Base-by-base conservation (phyloP, 169 alveolate species). In the Perkinsus olseni region DNA sequence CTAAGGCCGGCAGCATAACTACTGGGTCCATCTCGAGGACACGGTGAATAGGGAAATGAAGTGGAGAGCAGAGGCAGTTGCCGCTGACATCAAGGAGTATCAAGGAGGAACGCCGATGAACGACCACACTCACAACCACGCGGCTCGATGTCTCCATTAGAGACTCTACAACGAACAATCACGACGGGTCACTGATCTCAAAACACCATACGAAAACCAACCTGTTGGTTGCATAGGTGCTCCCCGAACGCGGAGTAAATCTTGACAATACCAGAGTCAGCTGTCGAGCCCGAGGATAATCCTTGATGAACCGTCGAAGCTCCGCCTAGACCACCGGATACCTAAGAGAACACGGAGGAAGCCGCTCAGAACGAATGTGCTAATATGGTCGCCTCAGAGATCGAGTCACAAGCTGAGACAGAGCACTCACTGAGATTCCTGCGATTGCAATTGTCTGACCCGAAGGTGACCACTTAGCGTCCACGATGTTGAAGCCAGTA, bases 361-460 rank as follows among this genome's bases (percentile, higher is more conserved):
- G n/a, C n/a, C n/a, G n/a, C n/a, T n/a, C n/a, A n/a, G n/a, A n/a
- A n/a, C n/a, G n/a, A n/a, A n/a, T n/a, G n/a, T n/a, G n/a, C n/a
- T n/a, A n/a, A n/a, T n/a, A n/a, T n/a, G n/a, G n/a, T n/a, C n/a
- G n/a, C n/a, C n/a, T n/a, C n/a, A n/a, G n/a, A n/a, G n/a, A n/a
- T n/a, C n/a, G n/a, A n/a, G n/a, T n/a, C n/a, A n/a, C n/a, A n/a
- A n/a, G n/a, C 50, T 11, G 50, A 40, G 50, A 11, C 50, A n/a
- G 50, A 40, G 94, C 38, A 97, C 98, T 94, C 93, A 96, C 50
- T 94, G 95, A 36, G 95, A 96, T n/a, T 92, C 92, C 20, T 74
- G 62, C 82, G 17, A 62, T 8, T 0, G 98, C 98, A 38, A 97
- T 95, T 31, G 96, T 96, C 74, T 95, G 96, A 10, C 98, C 98